These are phyloP conservation scores for Lentinus tigrinus DNA, from an alignment of 768 basidiomycete species.

Conservation along the genomic window DNA sequence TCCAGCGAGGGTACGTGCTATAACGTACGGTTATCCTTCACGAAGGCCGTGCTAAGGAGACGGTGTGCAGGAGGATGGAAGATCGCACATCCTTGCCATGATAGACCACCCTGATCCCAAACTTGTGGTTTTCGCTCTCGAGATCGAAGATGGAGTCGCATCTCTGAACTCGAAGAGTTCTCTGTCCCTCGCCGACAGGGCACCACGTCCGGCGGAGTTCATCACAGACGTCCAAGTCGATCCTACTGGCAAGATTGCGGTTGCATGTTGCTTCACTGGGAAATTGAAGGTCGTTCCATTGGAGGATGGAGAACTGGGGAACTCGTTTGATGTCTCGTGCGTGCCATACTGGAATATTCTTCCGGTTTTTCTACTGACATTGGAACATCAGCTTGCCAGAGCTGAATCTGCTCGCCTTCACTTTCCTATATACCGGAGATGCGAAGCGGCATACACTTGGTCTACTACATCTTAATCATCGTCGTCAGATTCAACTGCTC, in stretches of 20 bases:
- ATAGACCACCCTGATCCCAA: slow-evolving; percentile 78
- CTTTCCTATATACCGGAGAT: slow-evolving; percentile 48
- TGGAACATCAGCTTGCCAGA: slow-evolving; percentile 62
- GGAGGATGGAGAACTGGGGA: slow-evolving; percentile 50
- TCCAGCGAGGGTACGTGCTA: slow-evolving; percentile 49
- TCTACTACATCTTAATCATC: slow-evolving; percentile 66
- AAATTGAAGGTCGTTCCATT: slow-evolving; percentile 66
- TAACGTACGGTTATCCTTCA: not conserved
- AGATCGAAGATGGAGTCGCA: slow-evolving; percentile 31
- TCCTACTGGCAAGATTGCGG: slow-evolving; percentile 55
- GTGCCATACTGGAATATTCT: slow-evolving; percentile 33
- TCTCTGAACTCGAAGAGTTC: slow-evolving; percentile 41
- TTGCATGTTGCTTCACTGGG: slow-evolving; percentile 67
- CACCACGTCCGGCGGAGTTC: slow-evolving; percentile 65
- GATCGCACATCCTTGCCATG: slow-evolving; percentile 60
- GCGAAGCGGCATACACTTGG: slow-evolving; percentile 53
- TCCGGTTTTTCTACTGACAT: not conserved
- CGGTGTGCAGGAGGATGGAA: slow-evolving; percentile 1
- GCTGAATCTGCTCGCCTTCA: slow-evolving; percentile 64
- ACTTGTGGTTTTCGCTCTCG: slow-evolving; percentile 61
- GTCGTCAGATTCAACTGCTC: slow-evolving; percentile 59
- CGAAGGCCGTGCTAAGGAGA: not conserved
- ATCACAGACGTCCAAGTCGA: slow-evolving; percentile 69
- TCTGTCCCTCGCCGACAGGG: slow-evolving; percentile 55
- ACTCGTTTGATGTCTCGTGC: slow-evolving; percentile 65